These are phyloP conservation scores for Pisolithus thermaeus DNA, from an alignment of 1,284 basidiomycete genomes.

Conservation along the genomic window DNA sequence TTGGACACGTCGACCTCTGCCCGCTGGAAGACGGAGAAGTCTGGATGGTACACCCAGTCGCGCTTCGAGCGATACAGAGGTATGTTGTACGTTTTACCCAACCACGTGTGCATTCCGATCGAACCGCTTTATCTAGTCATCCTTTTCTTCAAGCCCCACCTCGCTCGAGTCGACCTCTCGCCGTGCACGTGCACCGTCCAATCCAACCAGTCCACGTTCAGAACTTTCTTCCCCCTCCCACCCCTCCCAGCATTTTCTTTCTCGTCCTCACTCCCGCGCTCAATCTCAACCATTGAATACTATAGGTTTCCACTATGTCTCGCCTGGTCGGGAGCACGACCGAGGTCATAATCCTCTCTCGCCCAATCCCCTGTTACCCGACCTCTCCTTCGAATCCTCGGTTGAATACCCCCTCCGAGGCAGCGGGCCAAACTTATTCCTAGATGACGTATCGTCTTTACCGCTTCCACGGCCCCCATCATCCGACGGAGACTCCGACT, in stretches of 20 bases:
- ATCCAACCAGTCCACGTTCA: constrained; percentile 51
- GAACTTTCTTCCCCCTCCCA: constrained; percentile 27
- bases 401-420: constrained; percentile 26
- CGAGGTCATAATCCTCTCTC: constrained; percentile 27
- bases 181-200: constrained; percentile 58
- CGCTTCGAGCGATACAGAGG: constrained; percentile 62
- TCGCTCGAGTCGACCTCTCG: constrained; percentile 38
- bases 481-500: constrained; percentile 23
- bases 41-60: constrained; percentile 51
- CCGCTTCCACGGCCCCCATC: constrained; percentile 33
- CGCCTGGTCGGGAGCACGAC: constrained; percentile 20
- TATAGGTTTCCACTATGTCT: constrained; percentile 31
- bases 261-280: constrained; percentile 55
- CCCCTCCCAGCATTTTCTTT: constrained; percentile 38
- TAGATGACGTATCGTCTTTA: constrained; percentile 33
- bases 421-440: constrained; percentile 16
- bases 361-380: constrained; percentile 34
- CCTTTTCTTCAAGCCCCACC: constrained; percentile 31
- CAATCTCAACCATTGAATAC: constrained; percentile 41
- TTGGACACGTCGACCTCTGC: constrained; percentile 62
- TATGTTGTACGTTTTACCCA: constrained; percentile 18
- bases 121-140: constrained; percentile 20
- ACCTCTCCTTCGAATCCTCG: constrained; percentile 33
- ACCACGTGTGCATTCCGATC: constrained; percentile 5
- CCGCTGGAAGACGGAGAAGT: constrained; percentile 58